A percentile compares a stretch with the other conserved stretches of the same genome.
Conservation (phyloP, 805 yeast species). For the Candida silvatica region DNA sequence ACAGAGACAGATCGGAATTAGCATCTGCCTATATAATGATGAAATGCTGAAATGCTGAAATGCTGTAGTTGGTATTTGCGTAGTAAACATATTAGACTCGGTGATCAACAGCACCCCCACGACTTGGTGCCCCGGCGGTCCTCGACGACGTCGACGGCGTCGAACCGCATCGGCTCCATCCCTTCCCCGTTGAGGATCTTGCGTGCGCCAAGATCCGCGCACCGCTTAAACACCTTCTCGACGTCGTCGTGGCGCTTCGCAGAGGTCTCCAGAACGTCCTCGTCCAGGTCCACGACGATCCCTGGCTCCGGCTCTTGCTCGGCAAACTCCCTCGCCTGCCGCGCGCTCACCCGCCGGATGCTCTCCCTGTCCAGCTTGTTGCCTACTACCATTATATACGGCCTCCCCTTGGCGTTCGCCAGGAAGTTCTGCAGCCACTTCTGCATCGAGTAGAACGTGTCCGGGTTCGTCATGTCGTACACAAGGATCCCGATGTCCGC, state of each 20-base stretch:
- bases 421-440: slow-evolving; percentile 40
- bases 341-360: slow-evolving; percentile 19
- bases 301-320: slow-evolving; percentile 12
- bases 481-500: slow-evolving; percentile 47
- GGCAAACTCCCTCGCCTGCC: slow-evolving; percentile 25
- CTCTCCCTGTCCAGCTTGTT: slow-evolving; percentile 36
- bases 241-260: slow-evolving; percentile 20
- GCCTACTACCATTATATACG: slow-evolving; percentile 44
- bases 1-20: too few relatives aligned
- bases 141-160: slow-evolving; percentile 16
- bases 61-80: background rate
- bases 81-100: too few relatives aligned
- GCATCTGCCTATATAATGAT: too few relatives aligned
- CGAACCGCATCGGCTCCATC: slow-evolving; percentile 16
- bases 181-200: slow-evolving; percentile 11
- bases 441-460: slow-evolving; percentile 35
- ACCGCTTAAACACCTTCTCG: slow-evolving; percentile 19
- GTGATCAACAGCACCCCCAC: slow-evolving; percentile 2
- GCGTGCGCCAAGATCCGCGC: slow-evolving; percentile 17
- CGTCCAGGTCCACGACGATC: slow-evolving; percentile 15
- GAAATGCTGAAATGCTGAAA: too few relatives aligned
- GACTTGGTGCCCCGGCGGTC: background rate
- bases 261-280: slow-evolving; percentile 21
- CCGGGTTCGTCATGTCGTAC: slow-evolving; percentile 46
- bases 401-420: slow-evolving; percentile 38